Evolutionary conservation across 2,329 filamentous ascomycete genomes (phyloP), one percentile per base, ranked within the genome.

Genomic region (Colletotrichum eleusines): DNA sequence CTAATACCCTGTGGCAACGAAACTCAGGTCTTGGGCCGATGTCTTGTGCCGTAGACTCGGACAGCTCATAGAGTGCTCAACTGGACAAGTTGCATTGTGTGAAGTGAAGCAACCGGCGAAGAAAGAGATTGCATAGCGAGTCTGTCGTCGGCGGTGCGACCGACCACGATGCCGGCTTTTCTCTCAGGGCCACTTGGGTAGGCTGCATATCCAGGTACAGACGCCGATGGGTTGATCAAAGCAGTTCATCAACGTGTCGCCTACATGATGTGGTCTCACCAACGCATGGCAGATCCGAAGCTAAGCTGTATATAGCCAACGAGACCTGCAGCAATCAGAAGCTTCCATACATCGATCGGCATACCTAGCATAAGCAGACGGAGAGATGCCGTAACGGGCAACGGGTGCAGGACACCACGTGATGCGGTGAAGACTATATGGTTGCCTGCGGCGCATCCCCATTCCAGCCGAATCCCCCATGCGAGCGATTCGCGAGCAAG

Each of bases 351-450:
- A 38, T 28, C 23, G 60, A 63, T 63, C 35, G 44, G 60, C 35
- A 7, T n/a, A 7, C 31, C 26, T 20, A 38, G 33, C 28, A 54
- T 35, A 20, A 63, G 35, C 38, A 35, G 20, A 63, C 35, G 48
- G 60, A 63, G 60, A 53, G 35, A 44, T 18, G 38, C 60, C 50
- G 35, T 51, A 63, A 63, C 38, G 48, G 58, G 58, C 31, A 18
- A 28, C 16, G 31, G 23, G 40, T 55, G 64, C 64, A 67, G 38
- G n/a, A 35, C 16, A 31, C 3, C 9, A 31, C 6, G n/a, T 4
- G 42, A 28, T 67, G 64, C 40, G 58, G 48, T 42, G 60, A 53
- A 54, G 42, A 26, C 48, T 26, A 54, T 48, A 54, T 54, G 60
- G 8, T n/a, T 9, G 48, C 31, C 26, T 8, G 20, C 20, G 26